Conservation (phyloP, 495 filamentous ascomycete species). For the Tuber magnatum region DNA sequence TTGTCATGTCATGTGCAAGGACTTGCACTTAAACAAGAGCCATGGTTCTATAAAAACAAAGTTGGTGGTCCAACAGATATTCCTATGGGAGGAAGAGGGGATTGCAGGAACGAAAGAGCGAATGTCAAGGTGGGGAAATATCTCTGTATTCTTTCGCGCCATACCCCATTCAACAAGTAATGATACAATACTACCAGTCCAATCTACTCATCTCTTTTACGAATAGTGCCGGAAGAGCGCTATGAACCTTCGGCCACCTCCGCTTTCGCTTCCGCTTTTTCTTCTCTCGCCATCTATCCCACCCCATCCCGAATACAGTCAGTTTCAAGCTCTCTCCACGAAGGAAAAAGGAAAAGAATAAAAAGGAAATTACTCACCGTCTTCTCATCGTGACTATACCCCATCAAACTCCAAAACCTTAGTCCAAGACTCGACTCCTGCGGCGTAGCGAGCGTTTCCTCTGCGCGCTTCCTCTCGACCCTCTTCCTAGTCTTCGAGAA, state of each 20-base stretch:
- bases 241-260: neutral
- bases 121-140: neutral
- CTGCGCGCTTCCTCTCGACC: conserved; percentile 61
- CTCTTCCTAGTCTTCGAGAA: conserved; percentile 59
- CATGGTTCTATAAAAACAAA: neutral
- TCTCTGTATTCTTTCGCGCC: neutral
- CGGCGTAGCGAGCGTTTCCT: conserved; percentile 60
- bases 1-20: neutral
- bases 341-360: neutral
- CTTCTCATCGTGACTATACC: conserved; percentile 75
- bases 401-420: conserved; percentile 76
- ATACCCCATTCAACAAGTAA: neutral
- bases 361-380: conserved; percentile 45
- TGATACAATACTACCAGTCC: neutral
- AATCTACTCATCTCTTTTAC: neutral
- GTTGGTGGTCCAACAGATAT: neutral
- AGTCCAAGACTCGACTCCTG: conserved; percentile 68
- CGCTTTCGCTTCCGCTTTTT: conserved; percentile 12
- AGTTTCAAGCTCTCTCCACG: neutral
- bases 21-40: neutral
- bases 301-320: neutral
- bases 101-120: neutral
- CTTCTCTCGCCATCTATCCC: conserved; percentile 16
- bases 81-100: neutral
- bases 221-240: neutral